Evolutionary conservation across 2,329 filamentous ascomycete genomes (phyloP).

Genomic region (Mollisia scopiformis): DNA sequence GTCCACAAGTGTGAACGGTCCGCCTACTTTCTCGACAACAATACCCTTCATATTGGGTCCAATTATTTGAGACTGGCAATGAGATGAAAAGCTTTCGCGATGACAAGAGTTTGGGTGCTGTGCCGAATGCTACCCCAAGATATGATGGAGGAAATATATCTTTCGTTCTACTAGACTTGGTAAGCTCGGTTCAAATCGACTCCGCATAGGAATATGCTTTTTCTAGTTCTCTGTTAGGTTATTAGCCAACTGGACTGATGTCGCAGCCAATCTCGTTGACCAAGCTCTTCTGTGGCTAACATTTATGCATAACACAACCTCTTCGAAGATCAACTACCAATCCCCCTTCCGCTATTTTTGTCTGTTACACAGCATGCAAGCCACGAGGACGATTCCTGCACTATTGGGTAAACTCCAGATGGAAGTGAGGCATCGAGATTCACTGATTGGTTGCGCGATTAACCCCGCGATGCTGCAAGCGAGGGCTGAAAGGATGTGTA

Average conservation of each 20-base stretch:
- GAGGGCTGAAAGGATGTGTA: not conserved
- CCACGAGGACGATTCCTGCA: not conserved
- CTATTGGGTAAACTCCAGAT: not conserved
- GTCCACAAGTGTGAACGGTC: constrained; percentile 22
- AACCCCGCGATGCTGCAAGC: not conserved
- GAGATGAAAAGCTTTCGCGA: not conserved
- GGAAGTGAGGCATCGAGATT: not conserved
- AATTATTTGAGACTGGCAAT: not conserved
- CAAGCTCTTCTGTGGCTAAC: not conserved
- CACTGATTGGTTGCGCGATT: not conserved
- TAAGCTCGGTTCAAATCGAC: not conserved
- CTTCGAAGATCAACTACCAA: not conserved
- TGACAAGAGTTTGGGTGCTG: too few species aligned
- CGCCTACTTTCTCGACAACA: constrained; percentile 23
- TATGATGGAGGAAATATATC: too few species aligned
- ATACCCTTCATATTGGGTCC: constrained; percentile 31
- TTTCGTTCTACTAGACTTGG: too few species aligned
- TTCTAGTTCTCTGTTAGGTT: too few species aligned
- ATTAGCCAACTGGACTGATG: too few species aligned
- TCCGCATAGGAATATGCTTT: not conserved
- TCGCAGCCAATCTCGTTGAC: not conserved
- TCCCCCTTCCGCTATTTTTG: not conserved
- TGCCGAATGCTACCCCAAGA: too few species aligned
- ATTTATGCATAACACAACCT: not conserved
- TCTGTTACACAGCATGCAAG: not conserved